A percentile compares a stretch with the other conserved stretches of the same genome.
These are phyloP conservation scores for Candida argentea DNA, from an alignment of 805 yeast genomes.

Conservation along the genomic window DNA sequence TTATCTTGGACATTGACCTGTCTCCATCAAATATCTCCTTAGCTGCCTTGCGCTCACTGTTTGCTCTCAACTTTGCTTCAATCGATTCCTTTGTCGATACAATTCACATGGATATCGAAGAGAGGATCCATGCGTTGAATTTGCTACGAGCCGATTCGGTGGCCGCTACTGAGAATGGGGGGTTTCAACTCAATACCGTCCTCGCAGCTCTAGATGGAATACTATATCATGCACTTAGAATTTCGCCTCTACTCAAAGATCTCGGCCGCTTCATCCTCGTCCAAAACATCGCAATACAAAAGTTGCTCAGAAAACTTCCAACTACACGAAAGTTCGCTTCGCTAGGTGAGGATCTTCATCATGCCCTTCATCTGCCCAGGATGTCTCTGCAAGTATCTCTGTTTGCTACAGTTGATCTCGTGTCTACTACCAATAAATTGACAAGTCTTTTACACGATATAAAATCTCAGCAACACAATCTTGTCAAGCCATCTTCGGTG, in stretches of 20 bases:
- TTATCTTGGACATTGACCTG: constrained; percentile 27
- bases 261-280: constrained; percentile 61
- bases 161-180: not conserved
- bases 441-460: constrained; percentile 30
- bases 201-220: constrained; percentile 16
- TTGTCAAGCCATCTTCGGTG: too few species aligned
- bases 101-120: constrained; percentile 53
- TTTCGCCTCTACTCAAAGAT: constrained; percentile 44
- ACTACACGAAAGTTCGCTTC: constrained; percentile 9
- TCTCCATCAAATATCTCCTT: too few species aligned
- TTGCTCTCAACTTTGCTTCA: constrained; percentile 50
- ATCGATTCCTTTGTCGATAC: constrained; percentile 54
- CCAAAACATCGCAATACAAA: constrained; percentile 65
- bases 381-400: constrained; percentile 51
- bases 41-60: constrained; percentile 22
- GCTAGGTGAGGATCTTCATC: constrained; percentile 20
- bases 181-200: constrained; percentile 1
- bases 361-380: constrained; percentile 29
- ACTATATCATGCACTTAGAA: constrained; percentile 28
- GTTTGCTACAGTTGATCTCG: too few species aligned
- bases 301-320: constrained; percentile 60
- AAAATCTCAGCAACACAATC: constrained; percentile 4
- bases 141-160: not conserved
- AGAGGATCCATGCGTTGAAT: constrained; percentile 32
- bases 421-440: too few species aligned